phyloP scores from a whole-genome alignment of 1,139 yeast species.

The Eremothecium gossypii region DNA sequence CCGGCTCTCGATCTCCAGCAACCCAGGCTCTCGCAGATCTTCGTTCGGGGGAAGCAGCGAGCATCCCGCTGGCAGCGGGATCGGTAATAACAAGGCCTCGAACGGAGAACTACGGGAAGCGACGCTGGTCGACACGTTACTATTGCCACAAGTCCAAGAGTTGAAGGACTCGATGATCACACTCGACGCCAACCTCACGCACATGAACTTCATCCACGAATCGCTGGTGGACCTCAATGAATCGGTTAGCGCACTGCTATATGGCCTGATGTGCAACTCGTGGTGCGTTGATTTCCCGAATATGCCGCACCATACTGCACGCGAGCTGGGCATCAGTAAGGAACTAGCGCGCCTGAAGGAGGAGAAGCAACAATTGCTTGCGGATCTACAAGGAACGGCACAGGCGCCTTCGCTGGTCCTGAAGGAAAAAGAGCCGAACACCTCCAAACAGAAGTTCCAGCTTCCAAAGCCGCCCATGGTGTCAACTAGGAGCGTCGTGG shows the following conservation, averaged over 20 bases:
- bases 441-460: neutral
- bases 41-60: slow-evolving; percentile 17
- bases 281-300: slow-evolving; percentile 53
- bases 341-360: slow-evolving; percentile 13
- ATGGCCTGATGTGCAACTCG: slow-evolving; percentile 54
- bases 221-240: slow-evolving; percentile 50
- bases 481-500: neutral
- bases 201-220: slow-evolving; percentile 42
- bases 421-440: neutral
- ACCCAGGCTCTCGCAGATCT: slow-evolving; percentile 29
- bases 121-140: slow-evolving; percentile 19
- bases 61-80: slow-evolving; percentile 1
- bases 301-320: slow-evolving; percentile 21
- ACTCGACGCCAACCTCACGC: slow-evolving; percentile 40
- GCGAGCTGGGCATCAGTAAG: slow-evolving; percentile 17
- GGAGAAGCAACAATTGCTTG: slow-evolving; percentile 16
- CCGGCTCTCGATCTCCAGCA: slow-evolving; percentile 26
- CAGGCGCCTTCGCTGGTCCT: neutral
- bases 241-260: slow-evolving; percentile 50
- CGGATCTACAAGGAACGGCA: slow-evolving; percentile 1
- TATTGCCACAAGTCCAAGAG: slow-evolving; percentile 26
- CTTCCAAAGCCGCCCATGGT: neutral
- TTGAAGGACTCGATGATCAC: slow-evolving; percentile 35
- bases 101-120: slow-evolving; percentile 11
- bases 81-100: slow-evolving; percentile 1